Evolutionary conservation across 2,329 filamentous ascomycete genomes (phyloP).

Genomic region (Apiospora arundinis): DNA sequence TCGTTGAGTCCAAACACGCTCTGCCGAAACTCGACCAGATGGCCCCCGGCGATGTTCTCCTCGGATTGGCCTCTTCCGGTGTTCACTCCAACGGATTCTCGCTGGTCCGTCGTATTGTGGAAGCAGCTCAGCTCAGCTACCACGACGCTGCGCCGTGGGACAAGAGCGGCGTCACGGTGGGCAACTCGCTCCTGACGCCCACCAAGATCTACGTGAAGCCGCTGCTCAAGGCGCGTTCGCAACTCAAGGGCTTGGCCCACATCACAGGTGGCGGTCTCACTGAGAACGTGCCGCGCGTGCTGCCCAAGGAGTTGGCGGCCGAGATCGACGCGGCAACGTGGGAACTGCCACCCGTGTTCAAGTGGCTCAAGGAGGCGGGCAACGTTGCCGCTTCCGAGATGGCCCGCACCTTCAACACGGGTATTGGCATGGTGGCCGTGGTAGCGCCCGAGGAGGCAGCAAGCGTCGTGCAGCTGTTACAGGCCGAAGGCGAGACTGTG

Average conservation of each 20-base stretch:
- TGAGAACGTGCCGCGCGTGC: constrained; percentile 94
- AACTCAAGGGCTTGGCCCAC: constrained; percentile 91
- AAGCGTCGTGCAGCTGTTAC: constrained; percentile 64
- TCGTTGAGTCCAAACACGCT: constrained; percentile 71
- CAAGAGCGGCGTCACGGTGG: constrained; percentile 58
- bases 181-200: constrained; percentile 81
- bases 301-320: constrained; percentile 79
- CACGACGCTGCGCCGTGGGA: constrained; percentile 80
- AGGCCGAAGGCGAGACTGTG: constrained; percentile 76
- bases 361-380: constrained; percentile 80
- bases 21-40: constrained; percentile 80
- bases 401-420: constrained; percentile 92
- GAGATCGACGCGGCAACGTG: constrained; percentile 80
- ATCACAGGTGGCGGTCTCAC: constrained; percentile 94
- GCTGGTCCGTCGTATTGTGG: constrained; percentile 88
- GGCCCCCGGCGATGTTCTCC: constrained; percentile 80
- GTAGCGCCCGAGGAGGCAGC: constrained; percentile 71
- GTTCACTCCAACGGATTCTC: constrained; percentile 98
- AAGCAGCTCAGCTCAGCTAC: constrained; percentile 74
- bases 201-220: constrained; percentile 93
- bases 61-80: constrained; percentile 85
- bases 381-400: constrained; percentile 81
- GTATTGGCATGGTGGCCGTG: constrained; percentile 91
- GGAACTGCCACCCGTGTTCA: constrained; percentile 79
- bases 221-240: constrained; percentile 69